phyloP scores from a whole-genome alignment of 2,329 filamentous ascomycete genomes.

The Exophiala alcalophila region DNA sequence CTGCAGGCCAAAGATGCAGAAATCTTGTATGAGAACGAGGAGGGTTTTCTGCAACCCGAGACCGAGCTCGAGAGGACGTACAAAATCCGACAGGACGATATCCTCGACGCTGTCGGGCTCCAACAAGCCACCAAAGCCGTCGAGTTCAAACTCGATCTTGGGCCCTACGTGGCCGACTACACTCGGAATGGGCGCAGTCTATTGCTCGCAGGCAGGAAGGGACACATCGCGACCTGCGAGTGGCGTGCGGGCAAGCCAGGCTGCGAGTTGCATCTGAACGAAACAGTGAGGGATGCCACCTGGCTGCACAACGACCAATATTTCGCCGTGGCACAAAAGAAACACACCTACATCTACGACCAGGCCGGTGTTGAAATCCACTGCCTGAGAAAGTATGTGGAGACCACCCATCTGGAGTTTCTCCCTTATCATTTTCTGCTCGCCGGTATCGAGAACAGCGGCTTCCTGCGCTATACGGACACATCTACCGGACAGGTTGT shows the following conservation, averaged over 20 bases:
- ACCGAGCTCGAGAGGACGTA: slow-evolving; percentile 86
- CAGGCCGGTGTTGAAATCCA: slow-evolving; percentile 86
- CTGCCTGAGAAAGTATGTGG: slow-evolving; percentile 82
- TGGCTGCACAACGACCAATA: slow-evolving; percentile 93
- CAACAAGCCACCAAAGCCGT: slow-evolving; percentile 92
- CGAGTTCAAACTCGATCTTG: slow-evolving; percentile 77
- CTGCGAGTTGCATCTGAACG: slow-evolving; percentile 84
- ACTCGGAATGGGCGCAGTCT: slow-evolving; percentile 84
- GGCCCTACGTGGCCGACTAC: slow-evolving; percentile 87
- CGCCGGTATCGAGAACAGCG: slow-evolving; percentile 68
- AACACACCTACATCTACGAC: slow-evolving; percentile 96
- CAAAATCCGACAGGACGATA: slow-evolving; percentile 85
- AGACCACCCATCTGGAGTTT: slow-evolving; percentile 92
- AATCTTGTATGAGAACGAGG: slow-evolving; percentile 82
- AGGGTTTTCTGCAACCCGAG: slow-evolving; percentile 85
- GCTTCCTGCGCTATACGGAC: slow-evolving; percentile 90
- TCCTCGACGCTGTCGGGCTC: slow-evolving; percentile 68
- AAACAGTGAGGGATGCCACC: slow-evolving; percentile 83
- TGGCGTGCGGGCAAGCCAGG: slow-evolving; percentile 89
- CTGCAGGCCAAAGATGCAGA: slow-evolving; percentile 91
- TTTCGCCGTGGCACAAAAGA: slow-evolving; percentile 95
- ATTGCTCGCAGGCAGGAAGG: slow-evolving; percentile 82
- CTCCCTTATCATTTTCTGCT: slow-evolving; percentile 94
- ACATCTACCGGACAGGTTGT: slow-evolving; percentile 89
- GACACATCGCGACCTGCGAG: slow-evolving; percentile 94